These are phyloP conservation scores for Crotalaria pallida DNA, from an alignment of 306 rosid genomes.

Conservation along the genomic window DNA sequence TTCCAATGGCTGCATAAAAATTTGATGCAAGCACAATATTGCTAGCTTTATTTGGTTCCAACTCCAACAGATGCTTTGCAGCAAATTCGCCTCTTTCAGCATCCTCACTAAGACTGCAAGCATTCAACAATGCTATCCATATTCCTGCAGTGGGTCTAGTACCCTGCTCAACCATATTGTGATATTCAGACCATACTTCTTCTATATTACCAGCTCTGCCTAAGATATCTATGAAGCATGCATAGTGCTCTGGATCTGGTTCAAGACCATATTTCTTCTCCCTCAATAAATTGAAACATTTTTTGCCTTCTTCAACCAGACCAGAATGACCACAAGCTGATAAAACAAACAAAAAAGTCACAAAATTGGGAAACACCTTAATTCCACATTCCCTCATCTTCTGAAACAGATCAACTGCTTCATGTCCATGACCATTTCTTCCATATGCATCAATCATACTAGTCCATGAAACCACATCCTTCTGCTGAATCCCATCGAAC, in stretches of 20 bases:
- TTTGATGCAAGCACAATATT: constrained; percentile 46
- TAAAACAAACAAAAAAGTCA: constrained; percentile 44
- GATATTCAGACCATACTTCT: constrained; percentile 41
- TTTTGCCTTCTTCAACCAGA: constrained; percentile 52
- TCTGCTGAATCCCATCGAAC: constrained; percentile 35
- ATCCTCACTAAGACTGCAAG: constrained; percentile 45
- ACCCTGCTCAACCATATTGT: constrained; percentile 32
- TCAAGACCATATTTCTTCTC: constrained; percentile 43
- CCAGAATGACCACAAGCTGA: constrained; percentile 51
- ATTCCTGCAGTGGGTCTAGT: constrained; percentile 34
- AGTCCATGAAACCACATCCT: constrained; percentile 57
- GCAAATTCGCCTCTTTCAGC: constrained; percentile 50
- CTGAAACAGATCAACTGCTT: constrained; percentile 42
- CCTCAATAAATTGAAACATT: constrained; percentile 33
- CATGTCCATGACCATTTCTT: constrained; percentile 39
- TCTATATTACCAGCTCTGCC: constrained; percentile 56
- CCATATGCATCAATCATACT: constrained; percentile 60
- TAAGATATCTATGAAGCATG: constrained; percentile 50
- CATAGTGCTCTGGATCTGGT: constrained; percentile 54
- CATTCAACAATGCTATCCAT: constrained; percentile 57
- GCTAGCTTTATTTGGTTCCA: constrained; percentile 49
- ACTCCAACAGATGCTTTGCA: constrained; percentile 42
- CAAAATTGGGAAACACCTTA: constrained; percentile 47
- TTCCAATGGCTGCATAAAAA: constrained; percentile 56
- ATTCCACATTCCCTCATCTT: constrained; percentile 28